A percentile compares a stretch with the other conserved stretches of the same genome.
These are phyloP conservation scores for Lentinula guzmanii DNA, from an alignment of 768 basidiomycete species.

Conservation along the genomic window DNA sequence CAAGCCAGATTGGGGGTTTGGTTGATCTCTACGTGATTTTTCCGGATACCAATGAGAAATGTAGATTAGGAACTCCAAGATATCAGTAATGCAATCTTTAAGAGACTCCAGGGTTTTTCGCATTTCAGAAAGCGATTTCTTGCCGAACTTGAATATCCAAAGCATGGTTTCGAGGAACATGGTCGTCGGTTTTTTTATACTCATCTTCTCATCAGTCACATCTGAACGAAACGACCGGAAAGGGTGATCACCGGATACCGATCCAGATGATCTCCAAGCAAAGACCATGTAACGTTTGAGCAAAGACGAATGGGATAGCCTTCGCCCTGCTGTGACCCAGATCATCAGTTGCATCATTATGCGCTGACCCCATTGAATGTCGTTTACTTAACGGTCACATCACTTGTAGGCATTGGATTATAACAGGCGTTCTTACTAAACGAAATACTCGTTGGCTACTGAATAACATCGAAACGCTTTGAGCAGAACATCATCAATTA, in stretches of 20 bases:
- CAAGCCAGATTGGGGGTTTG: background rate
- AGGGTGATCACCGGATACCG: constrained; percentile 4
- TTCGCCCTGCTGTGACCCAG: constrained; percentile 10
- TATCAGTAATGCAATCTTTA: constrained; percentile 13
- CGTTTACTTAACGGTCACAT: background rate
- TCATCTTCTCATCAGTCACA: background rate
- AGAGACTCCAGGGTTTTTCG: constrained; percentile 15
- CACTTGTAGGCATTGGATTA: constrained; percentile 29
- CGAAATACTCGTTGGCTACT: constrained; percentile 16
- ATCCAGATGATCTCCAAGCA: constrained; percentile 11
- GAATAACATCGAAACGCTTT: constrained; percentile 29
- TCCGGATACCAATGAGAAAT: background rate
- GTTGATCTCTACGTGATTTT: background rate
- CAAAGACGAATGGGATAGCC: constrained; percentile 11
- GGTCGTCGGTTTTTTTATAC: too few relatives aligned
- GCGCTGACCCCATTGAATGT: background rate
- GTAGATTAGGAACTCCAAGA: constrained; percentile 6
- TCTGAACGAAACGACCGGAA: background rate
- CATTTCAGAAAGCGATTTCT: constrained; percentile 4
- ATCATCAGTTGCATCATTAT: constrained; percentile 13
- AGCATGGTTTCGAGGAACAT: background rate
- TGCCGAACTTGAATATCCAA: constrained; percentile 11
- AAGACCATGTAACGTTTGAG: constrained; percentile 11
- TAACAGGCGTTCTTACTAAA: constrained; percentile 27
- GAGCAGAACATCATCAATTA: constrained; percentile 30